Evolutionary conservation across 345 rosid species (phyloP).

Genomic region (Bruguiera parviflora): DNA sequence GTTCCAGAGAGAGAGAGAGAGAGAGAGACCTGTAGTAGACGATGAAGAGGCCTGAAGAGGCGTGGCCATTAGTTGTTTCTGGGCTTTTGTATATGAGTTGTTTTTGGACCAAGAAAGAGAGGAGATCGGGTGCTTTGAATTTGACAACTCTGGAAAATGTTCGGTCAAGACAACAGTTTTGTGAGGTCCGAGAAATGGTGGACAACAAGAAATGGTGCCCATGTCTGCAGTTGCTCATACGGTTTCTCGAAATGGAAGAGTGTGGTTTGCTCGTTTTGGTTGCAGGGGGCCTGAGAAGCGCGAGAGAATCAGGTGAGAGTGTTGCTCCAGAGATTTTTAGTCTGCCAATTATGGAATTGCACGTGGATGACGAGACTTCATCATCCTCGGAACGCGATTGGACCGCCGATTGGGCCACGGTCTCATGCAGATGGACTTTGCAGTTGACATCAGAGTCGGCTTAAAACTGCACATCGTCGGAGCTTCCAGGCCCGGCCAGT

Average conservation of each 20-base stretch:
- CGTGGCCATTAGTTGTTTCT: slow-evolving; percentile 34
- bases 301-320: too few relatives aligned
- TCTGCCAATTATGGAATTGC: background rate
- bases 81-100: background rate
- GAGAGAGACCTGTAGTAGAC: slow-evolving; percentile 41
- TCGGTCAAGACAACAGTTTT: slow-evolving; percentile 4
- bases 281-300: background rate
- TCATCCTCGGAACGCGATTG: too few relatives aligned
- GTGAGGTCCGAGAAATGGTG: background rate
- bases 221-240: slow-evolving; percentile 4
- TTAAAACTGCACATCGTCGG: too few relatives aligned
- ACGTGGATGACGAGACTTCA: background rate
- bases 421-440: too few relatives aligned
- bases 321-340: background rate
- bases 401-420: too few relatives aligned
- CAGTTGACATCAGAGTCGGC: too few relatives aligned
- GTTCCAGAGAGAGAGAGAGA: background rate
- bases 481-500: too few relatives aligned
- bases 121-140: slow-evolving; percentile 19
- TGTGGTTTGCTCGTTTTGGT: background rate
- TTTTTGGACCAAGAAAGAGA: background rate
- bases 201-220: slow-evolving; percentile 41
- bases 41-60: slow-evolving; percentile 47
- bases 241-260: background rate
- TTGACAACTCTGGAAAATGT: slow-evolving; percentile 1